phyloP scores from a whole-genome alignment of 1,284 basidiomycete species.

The Malassezia sp. region DNA sequence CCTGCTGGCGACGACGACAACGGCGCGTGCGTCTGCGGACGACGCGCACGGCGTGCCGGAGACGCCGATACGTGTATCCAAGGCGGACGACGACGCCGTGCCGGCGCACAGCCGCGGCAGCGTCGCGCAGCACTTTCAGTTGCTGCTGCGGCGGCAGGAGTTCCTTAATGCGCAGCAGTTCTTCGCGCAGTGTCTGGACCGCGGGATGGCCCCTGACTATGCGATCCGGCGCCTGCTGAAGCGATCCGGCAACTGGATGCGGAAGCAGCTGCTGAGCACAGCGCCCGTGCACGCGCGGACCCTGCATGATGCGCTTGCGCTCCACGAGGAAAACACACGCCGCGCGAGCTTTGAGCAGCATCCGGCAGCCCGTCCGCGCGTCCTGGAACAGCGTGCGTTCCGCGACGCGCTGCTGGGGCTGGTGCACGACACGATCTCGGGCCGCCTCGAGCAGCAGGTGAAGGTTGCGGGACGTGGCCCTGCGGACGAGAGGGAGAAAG shows the following conservation, averaged over 20 bases:
- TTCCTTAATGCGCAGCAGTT: conserved; percentile 11
- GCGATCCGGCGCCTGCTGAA: conserved; percentile 9
- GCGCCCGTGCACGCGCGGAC: background rate
- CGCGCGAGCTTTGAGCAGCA: conserved; percentile 1
- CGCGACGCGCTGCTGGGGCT: conserved; percentile 6
- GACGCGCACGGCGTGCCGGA: background rate
- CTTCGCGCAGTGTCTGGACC: conserved; percentile 4
- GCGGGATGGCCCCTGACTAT: conserved; percentile 10
- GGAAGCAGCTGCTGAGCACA: background rate
- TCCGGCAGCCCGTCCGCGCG: background rate
- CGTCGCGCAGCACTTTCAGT: conserved; percentile 10
- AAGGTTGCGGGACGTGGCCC: background rate
- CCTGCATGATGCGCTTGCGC: background rate
- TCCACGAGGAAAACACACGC: conserved; percentile 2
- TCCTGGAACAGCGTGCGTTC: conserved; percentile 1
- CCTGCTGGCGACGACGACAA: background rate
- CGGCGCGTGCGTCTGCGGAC: background rate
- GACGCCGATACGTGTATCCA: background rate
- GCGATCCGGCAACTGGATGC: conserved; percentile 10
- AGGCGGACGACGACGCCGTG: background rate
- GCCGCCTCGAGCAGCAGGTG: background rate
- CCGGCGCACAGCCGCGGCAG: background rate
- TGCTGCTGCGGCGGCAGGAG: conserved; percentile 3
- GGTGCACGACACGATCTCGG: conserved; percentile 6
- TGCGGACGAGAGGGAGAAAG: background rate